Base-by-base conservation (phyloP, 768 basidiomycete species). In the Agaricus sinodeliciosus region DNA sequence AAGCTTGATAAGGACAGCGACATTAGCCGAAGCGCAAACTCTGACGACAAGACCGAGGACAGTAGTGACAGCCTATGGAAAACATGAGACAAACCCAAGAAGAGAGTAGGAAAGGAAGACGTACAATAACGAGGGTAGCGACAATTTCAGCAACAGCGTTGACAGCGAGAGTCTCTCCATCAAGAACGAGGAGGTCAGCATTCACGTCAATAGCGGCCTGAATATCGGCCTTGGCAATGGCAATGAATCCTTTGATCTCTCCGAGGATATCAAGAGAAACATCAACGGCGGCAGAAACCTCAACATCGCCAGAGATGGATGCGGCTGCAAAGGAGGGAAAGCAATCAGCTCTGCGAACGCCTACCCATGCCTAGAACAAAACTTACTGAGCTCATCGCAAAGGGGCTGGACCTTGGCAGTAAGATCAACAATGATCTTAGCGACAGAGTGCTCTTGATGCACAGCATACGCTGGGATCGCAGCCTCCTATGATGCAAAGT, bases 91-190 rank as follows among this genome's bases (percentile, higher is more conserved):
- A 22, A 22, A 22, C 22, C 18, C 8, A 13, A 45, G 15, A 27
- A 45, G 34, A 37, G 3, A 13, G 16, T 25, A 19, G 11, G 58
- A 59, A 57, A 40, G 50, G 49, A 57, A 40, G 51, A 51, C 62
- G 44, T 28, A 27, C 55, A 16, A 55, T 28, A 27, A 59, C 22
- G 11, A 56, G 31, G 26, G 59, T 54, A 9, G 43, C 18, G 34
- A 59, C 39, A 25, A 51, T 42, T 4, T 49, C 27, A 4, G 54
- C 58, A 39, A 59, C 51, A 15, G 57, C 59, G 27, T 34, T 22
- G n/a, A 53, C 19, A 6, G 59, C 25, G 22, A 61, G 40, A 16
- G 58, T 52, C 34, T 58, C 48, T 39, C 62, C 60, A 3, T 36
- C 39, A 4, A 61, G 44, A 43, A 39, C 4, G 18, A 62, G 57